phyloP scores from a whole-genome alignment of 352 stramenopile genomes.

The Stephanocyclus meneghinianus region DNA sequence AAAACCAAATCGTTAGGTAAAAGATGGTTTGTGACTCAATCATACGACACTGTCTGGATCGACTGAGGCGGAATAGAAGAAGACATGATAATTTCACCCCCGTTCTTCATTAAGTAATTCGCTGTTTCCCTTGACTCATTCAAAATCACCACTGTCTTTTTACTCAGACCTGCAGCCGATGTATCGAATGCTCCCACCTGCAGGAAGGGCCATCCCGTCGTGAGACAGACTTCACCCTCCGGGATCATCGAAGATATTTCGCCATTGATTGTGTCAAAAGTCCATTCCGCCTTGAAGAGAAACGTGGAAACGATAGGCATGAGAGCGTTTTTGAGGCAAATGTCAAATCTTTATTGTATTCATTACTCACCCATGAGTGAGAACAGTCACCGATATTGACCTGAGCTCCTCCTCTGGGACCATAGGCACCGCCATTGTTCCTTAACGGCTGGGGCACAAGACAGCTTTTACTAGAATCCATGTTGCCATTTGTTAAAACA shows the following conservation, averaged over 20 bases:
- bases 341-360: background rate
- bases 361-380: conserved; percentile 22
- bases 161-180: conserved; percentile 45
- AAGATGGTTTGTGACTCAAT: conserved; percentile 1
- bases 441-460: conserved; percentile 47
- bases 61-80: conserved; percentile 71
- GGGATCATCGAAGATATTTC: conserved; percentile 65
- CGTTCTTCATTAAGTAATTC: conserved; percentile 73
- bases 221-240: conserved; percentile 72
- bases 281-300: conserved; percentile 47
- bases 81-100: conserved; percentile 56
- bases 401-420: conserved; percentile 62
- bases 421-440: conserved; percentile 73
- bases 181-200: conserved; percentile 77
- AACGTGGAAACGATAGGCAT: background rate
- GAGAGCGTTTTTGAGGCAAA: background rate
- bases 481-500: conserved; percentile 38
- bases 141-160: conserved; percentile 67
- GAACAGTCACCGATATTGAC: conserved; percentile 63
- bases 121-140: conserved; percentile 72
- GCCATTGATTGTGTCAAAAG: conserved; percentile 41
- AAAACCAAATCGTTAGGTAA: no score
- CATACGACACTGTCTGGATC: conserved; percentile 73
- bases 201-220: conserved; percentile 82
- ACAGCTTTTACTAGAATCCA: conserved; percentile 37